Conservation (phyloP, 2,329 filamentous ascomycete species). For the Tolypocladium pustulatum region DNA sequence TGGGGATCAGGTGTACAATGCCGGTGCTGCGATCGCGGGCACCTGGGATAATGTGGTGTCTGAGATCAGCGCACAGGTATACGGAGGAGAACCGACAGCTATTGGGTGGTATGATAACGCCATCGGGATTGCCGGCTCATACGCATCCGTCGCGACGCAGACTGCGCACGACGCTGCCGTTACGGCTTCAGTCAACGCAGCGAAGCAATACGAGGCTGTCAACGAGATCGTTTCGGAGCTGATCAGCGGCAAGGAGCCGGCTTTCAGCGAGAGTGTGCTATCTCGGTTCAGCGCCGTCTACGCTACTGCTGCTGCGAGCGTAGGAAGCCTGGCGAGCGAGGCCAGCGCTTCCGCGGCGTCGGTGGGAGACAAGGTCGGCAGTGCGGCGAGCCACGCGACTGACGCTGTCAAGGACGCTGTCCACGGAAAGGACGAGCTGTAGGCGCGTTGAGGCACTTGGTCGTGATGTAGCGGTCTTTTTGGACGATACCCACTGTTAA, state of each 20-base stretch:
- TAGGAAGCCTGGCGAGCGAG: slow-evolving; percentile 30
- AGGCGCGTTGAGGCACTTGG: slow-evolving; percentile 5
- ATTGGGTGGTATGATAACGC: slow-evolving; percentile 44
- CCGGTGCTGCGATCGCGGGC: slow-evolving; percentile 27
- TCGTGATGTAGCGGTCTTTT: neutral
- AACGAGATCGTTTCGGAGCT: slow-evolving; percentile 67
- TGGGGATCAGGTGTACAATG: slow-evolving; percentile 23
- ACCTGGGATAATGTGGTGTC: slow-evolving; percentile 37
- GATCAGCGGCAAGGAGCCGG: slow-evolving; percentile 65
- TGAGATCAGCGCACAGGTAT: slow-evolving; percentile 58
- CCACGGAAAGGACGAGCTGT: slow-evolving; percentile 30
- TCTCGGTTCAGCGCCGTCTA: slow-evolving; percentile 62
- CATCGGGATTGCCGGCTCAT: slow-evolving; percentile 39
- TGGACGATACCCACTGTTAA: slow-evolving; percentile 1
- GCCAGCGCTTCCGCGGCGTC: slow-evolving; percentile 22
- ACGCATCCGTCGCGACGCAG: slow-evolving; percentile 49
- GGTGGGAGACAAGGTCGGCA: slow-evolving; percentile 23
- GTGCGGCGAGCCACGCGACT: slow-evolving; percentile 28
- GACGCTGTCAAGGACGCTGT: slow-evolving; percentile 30
- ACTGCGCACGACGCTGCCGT: slow-evolving; percentile 23
- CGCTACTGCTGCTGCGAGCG: slow-evolving; percentile 50
- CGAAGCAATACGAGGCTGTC: slow-evolving; percentile 58
- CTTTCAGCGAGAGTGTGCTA: slow-evolving; percentile 73
- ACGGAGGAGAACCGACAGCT: slow-evolving; percentile 53
- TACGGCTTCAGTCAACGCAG: slow-evolving; percentile 50